A percentile compares a stretch with the other conserved stretches of the same genome.
phyloP scores from a whole-genome alignment of 345 rosid genomes.

The rapeseed (Brassica napus) region Da-Ae NC_063436.1:26629501-26630000 shows the following conservation, averaged over 20 bases:
- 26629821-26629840: conserved; percentile 89
- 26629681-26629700: conserved; percentile 73
- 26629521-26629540: conserved; percentile 79
- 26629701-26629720: conserved; percentile 84
- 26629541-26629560: conserved; percentile 69
- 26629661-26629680: conserved; percentile 59
- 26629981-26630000: not conserved
- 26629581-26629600: conserved; percentile 82
- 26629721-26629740: conserved; percentile 50
- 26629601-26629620: conserved; percentile 98
- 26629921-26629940: conserved; percentile 95
- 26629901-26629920: conserved; percentile 99
- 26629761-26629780: conserved; percentile 49
- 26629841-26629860: conserved; percentile 83
- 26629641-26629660: conserved; percentile 85
- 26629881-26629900: conserved; percentile 96
- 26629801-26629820: conserved; percentile 93
- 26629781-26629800: conserved; percentile 88
- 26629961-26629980: conserved; percentile 64
- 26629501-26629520: conserved; percentile 82
- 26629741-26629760: conserved; percentile 48
- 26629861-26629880: conserved; percentile 75
- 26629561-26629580: conserved; percentile 76
- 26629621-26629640: conserved; percentile 98
- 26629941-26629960: conserved; percentile 74